Conservation (phyloP, 345 rosid species). For the Populus pruinosa region DNA sequence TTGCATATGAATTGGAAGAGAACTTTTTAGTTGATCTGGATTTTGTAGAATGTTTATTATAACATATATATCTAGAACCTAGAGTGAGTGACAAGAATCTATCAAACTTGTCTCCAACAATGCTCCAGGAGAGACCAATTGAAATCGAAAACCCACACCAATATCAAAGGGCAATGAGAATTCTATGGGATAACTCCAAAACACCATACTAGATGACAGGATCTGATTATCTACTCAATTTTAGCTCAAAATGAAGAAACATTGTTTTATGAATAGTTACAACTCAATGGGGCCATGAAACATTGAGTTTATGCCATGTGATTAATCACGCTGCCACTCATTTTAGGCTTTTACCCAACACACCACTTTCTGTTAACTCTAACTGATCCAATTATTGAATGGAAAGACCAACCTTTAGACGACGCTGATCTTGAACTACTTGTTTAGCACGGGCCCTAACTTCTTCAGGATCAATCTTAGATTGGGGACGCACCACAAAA, state of each 20-base stretch:
- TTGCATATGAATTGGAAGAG: background rate
- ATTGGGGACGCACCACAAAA: conserved; percentile 87
- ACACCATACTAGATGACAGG: background rate
- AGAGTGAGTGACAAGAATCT: background rate
- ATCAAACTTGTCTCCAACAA: background rate
- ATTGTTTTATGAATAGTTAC: background rate
- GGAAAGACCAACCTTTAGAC: conserved; percentile 59
- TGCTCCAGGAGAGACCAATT: background rate
- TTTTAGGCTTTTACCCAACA: background rate
- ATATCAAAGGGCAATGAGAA: background rate
- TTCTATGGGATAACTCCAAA: background rate
- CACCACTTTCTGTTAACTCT: background rate
- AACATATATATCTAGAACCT: background rate
- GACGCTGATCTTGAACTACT: conserved; percentile 83
- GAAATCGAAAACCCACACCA: background rate
- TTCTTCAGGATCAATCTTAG: conserved; percentile 90
- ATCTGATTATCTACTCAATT: too few species aligned
- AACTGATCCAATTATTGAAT: background rate
- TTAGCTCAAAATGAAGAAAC: background rate
- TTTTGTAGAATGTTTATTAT: background rate
- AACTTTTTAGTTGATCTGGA: background rate
- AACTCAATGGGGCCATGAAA: background rate
- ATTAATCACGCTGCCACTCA: background rate
- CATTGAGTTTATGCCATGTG: background rate
- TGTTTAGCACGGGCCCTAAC: conserved; percentile 82